Evolutionary conservation across 495 filamentous ascomycete genomes (phyloP).

Genomic region (Elasticomyces elasticus): DNA sequence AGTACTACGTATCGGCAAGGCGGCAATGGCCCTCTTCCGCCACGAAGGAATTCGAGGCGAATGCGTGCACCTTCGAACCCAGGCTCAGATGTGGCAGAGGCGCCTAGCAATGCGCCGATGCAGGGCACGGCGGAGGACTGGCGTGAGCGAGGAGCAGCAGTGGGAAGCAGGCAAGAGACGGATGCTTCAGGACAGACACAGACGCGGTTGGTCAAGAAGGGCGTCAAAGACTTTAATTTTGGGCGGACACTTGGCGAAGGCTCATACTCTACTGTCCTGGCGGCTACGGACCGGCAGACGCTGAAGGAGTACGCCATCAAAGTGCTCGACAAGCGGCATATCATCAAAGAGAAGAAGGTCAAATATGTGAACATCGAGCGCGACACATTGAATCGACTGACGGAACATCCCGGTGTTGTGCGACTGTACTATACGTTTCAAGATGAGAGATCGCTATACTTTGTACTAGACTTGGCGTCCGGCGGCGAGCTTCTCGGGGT

Average conservation of each 20-base stretch:
- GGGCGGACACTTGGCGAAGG: conserved; percentile 87
- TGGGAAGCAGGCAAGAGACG: conserved; percentile 63
- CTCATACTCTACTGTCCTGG: conserved; percentile 93
- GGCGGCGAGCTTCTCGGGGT: conserved; percentile 88
- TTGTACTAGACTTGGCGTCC: conserved; percentile 88
- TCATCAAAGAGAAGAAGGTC: conserved; percentile 99
- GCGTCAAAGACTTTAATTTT: conserved; percentile 94
- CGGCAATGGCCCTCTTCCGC: conserved; percentile 46
- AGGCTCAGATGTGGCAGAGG: conserved; percentile 49
- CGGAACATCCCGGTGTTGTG: conserved; percentile 93
- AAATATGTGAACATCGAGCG: conserved; percentile 99
- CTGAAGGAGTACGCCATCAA: conserved; percentile 97
- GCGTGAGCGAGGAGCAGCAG: conserved; percentile 86
- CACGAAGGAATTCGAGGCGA: conserved; percentile 57
- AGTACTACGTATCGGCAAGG: conserved; percentile 50
- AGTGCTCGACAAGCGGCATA: conserved; percentile 95
- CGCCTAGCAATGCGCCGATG: conserved; percentile 52
- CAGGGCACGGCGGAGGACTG: conserved; percentile 74
- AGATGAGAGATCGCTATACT: conserved; percentile 90
- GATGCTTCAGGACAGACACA: conserved; percentile 78
- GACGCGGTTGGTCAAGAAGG: conserved; percentile 82
- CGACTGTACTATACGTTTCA: conserved; percentile 98
- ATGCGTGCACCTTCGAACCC: conserved; percentile 45
- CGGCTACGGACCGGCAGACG: conserved; percentile 91
- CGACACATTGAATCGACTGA: conserved; percentile 90